Conservation (phyloP, 1,284 basidiomycete genomes). For the Pseudozyma thailandica region DNA sequence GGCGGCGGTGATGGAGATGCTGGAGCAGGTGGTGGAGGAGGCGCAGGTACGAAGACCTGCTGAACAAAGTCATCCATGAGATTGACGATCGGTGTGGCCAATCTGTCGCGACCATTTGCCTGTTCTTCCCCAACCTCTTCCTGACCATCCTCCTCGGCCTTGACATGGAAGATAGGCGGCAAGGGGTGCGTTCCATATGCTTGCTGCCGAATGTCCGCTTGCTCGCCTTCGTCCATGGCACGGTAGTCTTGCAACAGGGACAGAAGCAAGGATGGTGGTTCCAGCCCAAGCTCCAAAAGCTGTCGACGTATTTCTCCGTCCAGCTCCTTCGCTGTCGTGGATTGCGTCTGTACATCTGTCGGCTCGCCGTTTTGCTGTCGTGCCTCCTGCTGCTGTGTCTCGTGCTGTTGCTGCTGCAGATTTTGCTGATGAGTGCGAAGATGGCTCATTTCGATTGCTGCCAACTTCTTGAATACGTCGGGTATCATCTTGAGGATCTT, state of each 20-base stretch:
- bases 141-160: conserved; percentile 19
- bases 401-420: conserved; percentile 4
- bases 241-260: conserved; percentile 45
- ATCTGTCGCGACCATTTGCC: not conserved
- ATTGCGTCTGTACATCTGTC: not conserved
- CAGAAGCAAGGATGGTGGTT: conserved; percentile 47
- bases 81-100: conserved; percentile 24
- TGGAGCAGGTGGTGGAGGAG: conserved; percentile 2
- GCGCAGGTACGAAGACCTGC: conserved; percentile 35
- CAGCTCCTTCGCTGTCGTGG: not conserved
- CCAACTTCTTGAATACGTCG: conserved; percentile 72
- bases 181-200: conserved; percentile 26
- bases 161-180: conserved; percentile 25
- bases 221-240: conserved; percentile 14
- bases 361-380: not conserved
- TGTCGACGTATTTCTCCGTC: conserved; percentile 6
- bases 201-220: conserved; percentile 27
- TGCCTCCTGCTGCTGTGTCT: not conserved
- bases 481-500: conserved; percentile 75
- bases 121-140: conserved; percentile 2
- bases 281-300: conserved; percentile 37
- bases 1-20: conserved; percentile 8
- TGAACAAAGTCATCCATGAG: conserved; percentile 50
- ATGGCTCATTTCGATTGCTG: conserved; percentile 53
- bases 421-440: conserved; percentile 12